Evolutionary conservation across 768 basidiomycete species (phyloP).

Genomic region (Cyclocybe cylindracea): DNA sequence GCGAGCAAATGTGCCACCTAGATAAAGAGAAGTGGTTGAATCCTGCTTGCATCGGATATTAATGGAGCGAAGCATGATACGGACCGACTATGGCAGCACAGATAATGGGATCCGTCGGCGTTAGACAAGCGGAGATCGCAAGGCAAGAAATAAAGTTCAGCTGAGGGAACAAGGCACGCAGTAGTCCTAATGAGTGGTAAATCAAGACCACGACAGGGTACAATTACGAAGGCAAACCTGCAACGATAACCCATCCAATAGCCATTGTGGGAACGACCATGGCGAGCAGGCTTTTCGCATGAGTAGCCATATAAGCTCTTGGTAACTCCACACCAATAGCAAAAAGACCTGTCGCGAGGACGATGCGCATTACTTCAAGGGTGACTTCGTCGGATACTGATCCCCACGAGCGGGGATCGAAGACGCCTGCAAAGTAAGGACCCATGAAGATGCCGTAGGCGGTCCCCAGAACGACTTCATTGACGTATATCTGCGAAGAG

Average conservation of each 20-base stretch:
- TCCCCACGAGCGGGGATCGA: constrained; percentile 81
- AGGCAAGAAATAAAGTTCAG: constrained; percentile 76
- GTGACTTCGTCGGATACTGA: constrained; percentile 60
- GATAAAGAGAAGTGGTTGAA: background rate
- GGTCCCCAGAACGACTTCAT: constrained; percentile 93
- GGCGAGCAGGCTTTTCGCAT: constrained; percentile 66
- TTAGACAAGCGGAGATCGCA: constrained; percentile 86
- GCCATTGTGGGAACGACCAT: constrained; percentile 87
- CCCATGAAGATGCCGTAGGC: constrained; percentile 66
- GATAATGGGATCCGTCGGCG: constrained; percentile 94
- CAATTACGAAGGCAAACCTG: constrained; percentile 43
- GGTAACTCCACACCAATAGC: constrained; percentile 96
- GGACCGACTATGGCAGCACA: constrained; percentile 79
- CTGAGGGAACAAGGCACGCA: constrained; percentile 71
- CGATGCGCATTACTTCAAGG: constrained; percentile 78
- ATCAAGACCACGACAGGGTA: background rate
- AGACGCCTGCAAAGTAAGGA: constrained; percentile 68
- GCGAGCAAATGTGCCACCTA: constrained; percentile 71
- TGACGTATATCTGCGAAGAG: constrained; percentile 68
- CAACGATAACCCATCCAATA: constrained; percentile 78
- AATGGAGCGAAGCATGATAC: constrained; percentile 13
- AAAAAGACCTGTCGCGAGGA: constrained; percentile 91
- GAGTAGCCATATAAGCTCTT: constrained; percentile 76
- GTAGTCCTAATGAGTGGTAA: constrained; percentile 44
- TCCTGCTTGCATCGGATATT: background rate